Conservation (phyloP, 2,329 filamentous ascomycete species). For the Beauveria pseudobassiana region DNA sequence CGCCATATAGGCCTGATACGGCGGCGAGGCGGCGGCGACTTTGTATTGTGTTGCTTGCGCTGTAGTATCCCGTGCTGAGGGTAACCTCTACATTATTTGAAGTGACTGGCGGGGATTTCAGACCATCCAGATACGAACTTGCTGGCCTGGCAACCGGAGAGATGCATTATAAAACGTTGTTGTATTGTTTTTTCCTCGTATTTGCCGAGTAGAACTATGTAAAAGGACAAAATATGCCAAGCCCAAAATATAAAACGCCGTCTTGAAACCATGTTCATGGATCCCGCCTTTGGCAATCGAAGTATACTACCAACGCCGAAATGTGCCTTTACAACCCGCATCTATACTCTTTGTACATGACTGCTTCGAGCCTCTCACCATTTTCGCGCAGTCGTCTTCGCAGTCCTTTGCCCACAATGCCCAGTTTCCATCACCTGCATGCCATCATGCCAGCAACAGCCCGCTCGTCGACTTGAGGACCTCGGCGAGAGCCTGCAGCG, state of each 20-base stretch:
- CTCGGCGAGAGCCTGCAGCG: conserved; percentile 46
- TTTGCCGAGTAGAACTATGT: neutral
- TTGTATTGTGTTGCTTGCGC: no score
- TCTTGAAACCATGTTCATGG: neutral
- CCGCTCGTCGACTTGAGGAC: conserved; percentile 44
- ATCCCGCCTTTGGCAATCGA: neutral
- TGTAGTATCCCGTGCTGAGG: no score
- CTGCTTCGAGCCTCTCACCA: neutral
- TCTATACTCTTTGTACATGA: neutral
- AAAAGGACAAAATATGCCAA: neutral
- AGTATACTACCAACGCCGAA: neutral
- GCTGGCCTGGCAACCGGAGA: neutral
- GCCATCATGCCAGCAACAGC: conserved; percentile 32
- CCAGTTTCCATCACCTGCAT: neutral
- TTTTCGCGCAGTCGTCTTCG: neutral
- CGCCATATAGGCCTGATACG: no score
- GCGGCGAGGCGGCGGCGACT: no score
- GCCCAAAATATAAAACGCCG: neutral
- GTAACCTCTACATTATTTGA: no score
- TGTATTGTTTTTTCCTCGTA: neutral
- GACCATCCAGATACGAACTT: neutral
- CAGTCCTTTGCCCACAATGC: neutral
- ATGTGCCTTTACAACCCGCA: neutral
- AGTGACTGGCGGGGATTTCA: neutral
- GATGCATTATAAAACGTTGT: neutral